These are phyloP conservation scores for Turritis glabra DNA, from an alignment of 345 rosid species.

Conservation along the genomic window DNA sequence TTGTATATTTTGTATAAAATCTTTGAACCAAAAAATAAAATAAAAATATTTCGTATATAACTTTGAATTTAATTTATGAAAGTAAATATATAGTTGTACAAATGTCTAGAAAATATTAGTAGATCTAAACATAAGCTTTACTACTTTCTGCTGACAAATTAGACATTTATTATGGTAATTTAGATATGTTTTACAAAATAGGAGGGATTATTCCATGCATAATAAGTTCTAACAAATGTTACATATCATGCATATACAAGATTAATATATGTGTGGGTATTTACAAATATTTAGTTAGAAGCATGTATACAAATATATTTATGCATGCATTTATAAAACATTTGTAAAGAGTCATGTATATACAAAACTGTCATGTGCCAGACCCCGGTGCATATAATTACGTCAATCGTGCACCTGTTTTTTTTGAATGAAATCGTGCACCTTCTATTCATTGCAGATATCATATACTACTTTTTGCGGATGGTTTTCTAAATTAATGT, in stretches of 20 bases:
- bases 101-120: background rate
- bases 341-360: background rate
- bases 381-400: constrained; percentile 9
- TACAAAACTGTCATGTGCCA: constrained; percentile 16
- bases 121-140: background rate
- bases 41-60: too few relatives aligned
- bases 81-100: background rate
- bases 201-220: background rate
- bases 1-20: too few relatives aligned
- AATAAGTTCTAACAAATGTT: background rate
- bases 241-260: background rate
- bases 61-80: background rate
- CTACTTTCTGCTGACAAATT: background rate
- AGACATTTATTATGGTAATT: background rate
- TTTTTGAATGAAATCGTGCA: too few relatives aligned
- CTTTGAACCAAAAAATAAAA: too few relatives aligned
- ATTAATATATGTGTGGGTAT: background rate
- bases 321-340: background rate
- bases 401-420: constrained; percentile 60
- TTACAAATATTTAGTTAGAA: background rate
- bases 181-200: background rate
- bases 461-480: background rate
- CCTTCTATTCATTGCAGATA: constrained; percentile 30
- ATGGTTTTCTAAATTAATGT: background rate
- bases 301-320: background rate